Conservation (phyloP, 306 rosid genomes). For the Quercus ilex region DNA sequence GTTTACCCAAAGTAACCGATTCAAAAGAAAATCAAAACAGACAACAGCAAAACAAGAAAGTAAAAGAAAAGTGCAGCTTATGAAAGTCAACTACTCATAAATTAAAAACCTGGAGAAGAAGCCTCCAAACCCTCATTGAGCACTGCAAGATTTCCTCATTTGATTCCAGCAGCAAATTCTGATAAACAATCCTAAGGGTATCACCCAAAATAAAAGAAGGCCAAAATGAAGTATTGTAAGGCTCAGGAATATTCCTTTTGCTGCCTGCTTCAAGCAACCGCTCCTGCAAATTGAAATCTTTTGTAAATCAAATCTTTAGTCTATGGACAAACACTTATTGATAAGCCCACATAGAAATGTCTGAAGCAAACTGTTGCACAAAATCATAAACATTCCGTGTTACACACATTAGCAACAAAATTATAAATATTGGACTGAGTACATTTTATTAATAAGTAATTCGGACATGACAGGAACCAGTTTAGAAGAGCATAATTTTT, state of each 20-base stretch:
- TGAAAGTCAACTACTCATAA: not conserved
- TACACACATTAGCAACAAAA: not conserved
- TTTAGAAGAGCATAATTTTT: not conserved
- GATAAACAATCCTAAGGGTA: conserved; percentile 90
- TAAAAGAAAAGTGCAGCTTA: not conserved
- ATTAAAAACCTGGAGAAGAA: conserved; percentile 77
- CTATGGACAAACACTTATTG: not conserved
- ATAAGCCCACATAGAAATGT: not conserved
- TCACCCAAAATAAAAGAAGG: conserved; percentile 88
- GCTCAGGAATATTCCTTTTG: conserved; percentile 57
- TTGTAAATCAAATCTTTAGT: not conserved
- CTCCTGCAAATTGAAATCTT: conserved; percentile 59
- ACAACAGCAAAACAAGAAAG: not conserved
- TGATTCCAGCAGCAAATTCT: conserved; percentile 88
- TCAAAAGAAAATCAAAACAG: not conserved
- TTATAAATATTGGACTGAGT: not conserved
- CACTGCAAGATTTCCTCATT: conserved; percentile 80
- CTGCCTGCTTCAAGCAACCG: conserved; percentile 92
- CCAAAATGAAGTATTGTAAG: conserved; percentile 64
- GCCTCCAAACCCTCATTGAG: conserved; percentile 97
- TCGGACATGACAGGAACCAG: not conserved
- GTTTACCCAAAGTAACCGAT: not conserved
- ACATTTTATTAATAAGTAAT: not conserved
- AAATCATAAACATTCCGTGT: not conserved
- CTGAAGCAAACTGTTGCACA: not conserved